A percentile compares a stretch with the other conserved stretches of the same genome.
Evolutionary conservation across 2,329 filamentous ascomycete genomes (phyloP).

Genomic region (Zymoseptoria brevis): DNA sequence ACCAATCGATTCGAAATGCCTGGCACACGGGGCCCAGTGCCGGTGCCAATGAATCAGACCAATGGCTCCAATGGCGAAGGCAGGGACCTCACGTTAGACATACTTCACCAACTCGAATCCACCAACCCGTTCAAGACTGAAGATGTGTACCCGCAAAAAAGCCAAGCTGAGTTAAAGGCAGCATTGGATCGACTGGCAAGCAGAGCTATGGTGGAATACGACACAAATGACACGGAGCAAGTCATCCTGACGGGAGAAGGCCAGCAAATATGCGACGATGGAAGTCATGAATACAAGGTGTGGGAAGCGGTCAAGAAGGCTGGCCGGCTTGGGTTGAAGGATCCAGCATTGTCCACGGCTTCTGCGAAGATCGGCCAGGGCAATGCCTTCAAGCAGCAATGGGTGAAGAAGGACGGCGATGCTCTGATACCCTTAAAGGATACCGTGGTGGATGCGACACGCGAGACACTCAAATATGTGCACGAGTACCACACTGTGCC

Average conservation of each 20-base stretch:
- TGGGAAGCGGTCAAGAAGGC: slow-evolving; percentile 41
- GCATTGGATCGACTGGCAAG: slow-evolving; percentile 79
- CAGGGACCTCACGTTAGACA: slow-evolving; percentile 61
- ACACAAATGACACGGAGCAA: slow-evolving; percentile 73
- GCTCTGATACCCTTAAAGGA: slow-evolving; percentile 52
- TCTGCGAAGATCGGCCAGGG: slow-evolving; percentile 80
- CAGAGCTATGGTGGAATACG: slow-evolving; percentile 78
- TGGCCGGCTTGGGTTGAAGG: slow-evolving; percentile 40
- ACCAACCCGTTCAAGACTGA: slow-evolving; percentile 29
- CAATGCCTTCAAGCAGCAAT: slow-evolving; percentile 76
- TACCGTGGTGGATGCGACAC: slow-evolving; percentile 71
- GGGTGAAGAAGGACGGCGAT: slow-evolving; percentile 56
- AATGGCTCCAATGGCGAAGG: slow-evolving; percentile 23
- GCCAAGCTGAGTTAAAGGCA: slow-evolving; percentile 59
- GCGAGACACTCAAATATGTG: slow-evolving; percentile 66
- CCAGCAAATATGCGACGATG: slow-evolving; percentile 57
- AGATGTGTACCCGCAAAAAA: slow-evolving; percentile 25
- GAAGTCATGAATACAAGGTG: slow-evolving; percentile 45
- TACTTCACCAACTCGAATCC: slow-evolving; percentile 60
- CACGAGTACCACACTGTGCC: slow-evolving; percentile 59
- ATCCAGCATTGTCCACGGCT: slow-evolving; percentile 59
- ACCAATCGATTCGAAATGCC: slow-evolving; percentile 8
- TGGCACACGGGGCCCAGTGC: slow-evolving; percentile 38
- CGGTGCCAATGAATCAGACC: slow-evolving; percentile 30
- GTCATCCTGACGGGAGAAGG: slow-evolving; percentile 70